Conservation (phyloP, 495 filamentous ascomycete genomes). For the Melanomma pulvis-pyrius region DNA sequence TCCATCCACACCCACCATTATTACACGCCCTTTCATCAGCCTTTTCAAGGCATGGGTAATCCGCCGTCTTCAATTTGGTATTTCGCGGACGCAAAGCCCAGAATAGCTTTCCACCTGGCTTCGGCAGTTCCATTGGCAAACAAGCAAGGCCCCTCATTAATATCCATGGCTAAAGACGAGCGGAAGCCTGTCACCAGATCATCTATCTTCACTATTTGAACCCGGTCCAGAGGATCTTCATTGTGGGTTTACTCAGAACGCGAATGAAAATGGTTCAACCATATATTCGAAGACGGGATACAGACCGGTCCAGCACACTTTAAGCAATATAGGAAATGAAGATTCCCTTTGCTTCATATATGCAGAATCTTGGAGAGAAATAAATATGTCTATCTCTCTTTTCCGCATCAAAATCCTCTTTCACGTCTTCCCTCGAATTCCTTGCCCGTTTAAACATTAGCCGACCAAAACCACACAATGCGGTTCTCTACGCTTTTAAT, state of each 20-base stretch:
- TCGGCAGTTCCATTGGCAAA: neutral
- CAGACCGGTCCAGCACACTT: neutral
- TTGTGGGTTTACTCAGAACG: neutral
- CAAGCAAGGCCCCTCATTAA: neutral
- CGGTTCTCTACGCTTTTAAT: constrained; percentile 29
- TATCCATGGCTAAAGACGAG: constrained; percentile 8
- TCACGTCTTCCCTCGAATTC: neutral
- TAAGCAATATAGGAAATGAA: constrained; percentile 3
- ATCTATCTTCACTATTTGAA: neutral
- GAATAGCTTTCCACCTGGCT: neutral
- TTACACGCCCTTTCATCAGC: too few species aligned
- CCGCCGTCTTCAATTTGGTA: neutral
- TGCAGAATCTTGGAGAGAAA: neutral
- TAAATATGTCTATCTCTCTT: neutral
- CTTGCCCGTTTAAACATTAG: neutral
- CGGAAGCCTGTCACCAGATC: neutral
- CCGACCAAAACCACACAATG: constrained; percentile 4
- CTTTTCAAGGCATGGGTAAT: too few species aligned
- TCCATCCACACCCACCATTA: neutral
- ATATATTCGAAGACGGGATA: neutral
- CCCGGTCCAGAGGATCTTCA: constrained; percentile 4
- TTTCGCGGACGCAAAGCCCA: neutral
- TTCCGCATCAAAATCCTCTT: neutral
- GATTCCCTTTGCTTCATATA: neutral
- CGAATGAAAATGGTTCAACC: neutral